phyloP scores from a whole-genome alignment of 2,329 filamentous ascomycete genomes.

The Aspergillus caelatus region DNA sequence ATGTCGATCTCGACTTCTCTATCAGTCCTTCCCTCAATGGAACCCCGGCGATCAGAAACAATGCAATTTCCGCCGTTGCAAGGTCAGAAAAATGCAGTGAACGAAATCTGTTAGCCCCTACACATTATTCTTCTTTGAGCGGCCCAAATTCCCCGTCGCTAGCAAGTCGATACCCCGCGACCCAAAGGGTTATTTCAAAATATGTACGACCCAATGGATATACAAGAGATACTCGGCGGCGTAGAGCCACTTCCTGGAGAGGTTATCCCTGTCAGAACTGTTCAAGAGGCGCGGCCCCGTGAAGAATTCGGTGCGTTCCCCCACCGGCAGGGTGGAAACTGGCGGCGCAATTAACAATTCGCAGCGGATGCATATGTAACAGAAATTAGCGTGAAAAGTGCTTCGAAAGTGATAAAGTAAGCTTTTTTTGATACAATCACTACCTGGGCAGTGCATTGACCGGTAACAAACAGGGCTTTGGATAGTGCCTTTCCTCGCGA shows the following conservation, averaged over 20 bases:
- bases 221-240: conserved; percentile 24
- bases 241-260: conserved; percentile 36
- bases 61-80: not conserved
- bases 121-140: not conserved
- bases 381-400: conserved; percentile 48
- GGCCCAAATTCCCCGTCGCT: not conserved
- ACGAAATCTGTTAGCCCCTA: not conserved
- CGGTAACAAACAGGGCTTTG: conserved; percentile 34
- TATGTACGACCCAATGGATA: conserved; percentile 23
- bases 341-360: conserved; percentile 9
- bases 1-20: conserved; percentile 2
- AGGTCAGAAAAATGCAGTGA: not conserved
- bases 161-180: conserved; percentile 4
- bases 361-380: conserved; percentile 47
- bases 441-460: not conserved
- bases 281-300: conserved; percentile 45
- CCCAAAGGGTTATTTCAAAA: not conserved
- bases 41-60: not conserved
- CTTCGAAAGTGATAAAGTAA: conserved; percentile 49
- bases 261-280: conserved; percentile 45
- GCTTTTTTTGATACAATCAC: conserved; percentile 4
- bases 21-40: not conserved
- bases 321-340: not conserved
- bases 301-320: conserved; percentile 45
- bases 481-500: conserved; percentile 41